Evolutionary conservation across 148 eudicot genomes (phyloP).

Genomic region (Linanthus parryae): DNA sequence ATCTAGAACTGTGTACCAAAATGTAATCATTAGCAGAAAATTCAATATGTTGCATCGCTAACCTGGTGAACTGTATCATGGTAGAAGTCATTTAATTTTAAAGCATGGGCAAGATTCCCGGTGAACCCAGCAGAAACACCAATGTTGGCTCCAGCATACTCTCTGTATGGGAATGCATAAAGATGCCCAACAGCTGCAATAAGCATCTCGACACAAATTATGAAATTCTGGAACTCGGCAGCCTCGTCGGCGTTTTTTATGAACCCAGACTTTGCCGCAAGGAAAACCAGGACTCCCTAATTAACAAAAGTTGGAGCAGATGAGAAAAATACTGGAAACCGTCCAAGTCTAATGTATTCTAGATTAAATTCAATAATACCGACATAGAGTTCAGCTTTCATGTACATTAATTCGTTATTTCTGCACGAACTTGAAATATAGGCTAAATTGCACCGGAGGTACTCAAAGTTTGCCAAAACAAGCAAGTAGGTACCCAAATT

Average conservation of each 20-base stretch:
- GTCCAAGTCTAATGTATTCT: not conserved
- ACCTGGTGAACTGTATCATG: slow-evolving; percentile 99
- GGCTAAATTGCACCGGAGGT: too few species aligned
- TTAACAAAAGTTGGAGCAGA: slow-evolving; percentile 10
- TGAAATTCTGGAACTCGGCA: slow-evolving; percentile 82
- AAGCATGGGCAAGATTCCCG: slow-evolving; percentile 82
- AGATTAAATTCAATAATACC: too few species aligned
- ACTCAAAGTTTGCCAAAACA: too few species aligned
- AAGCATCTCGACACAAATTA: slow-evolving; percentile 96
- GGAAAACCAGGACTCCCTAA: slow-evolving; percentile 92
- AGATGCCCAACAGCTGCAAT: slow-evolving; percentile 93
- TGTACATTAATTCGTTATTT: too few species aligned
- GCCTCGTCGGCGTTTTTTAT: slow-evolving; percentile 80
- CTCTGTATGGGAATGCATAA: slow-evolving; percentile 96
- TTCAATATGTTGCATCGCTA: not conserved
- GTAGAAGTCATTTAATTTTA: slow-evolving; percentile 90
- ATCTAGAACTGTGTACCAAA: too few species aligned
- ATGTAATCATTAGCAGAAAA: not conserved
- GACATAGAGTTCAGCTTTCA: too few species aligned
- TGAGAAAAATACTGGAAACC: slow-evolving; percentile 1
- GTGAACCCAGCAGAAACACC: slow-evolving; percentile 66
- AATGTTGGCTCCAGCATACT: slow-evolving; percentile 93
- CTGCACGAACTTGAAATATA: too few species aligned
- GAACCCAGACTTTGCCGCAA: slow-evolving; percentile 81
- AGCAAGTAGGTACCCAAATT: too few species aligned